Evolutionary conservation across 306 rosid genomes (phyloP), one percentile per base, ranked within the genome.

Genomic region (Pterocarpus santalinus): DNA sequence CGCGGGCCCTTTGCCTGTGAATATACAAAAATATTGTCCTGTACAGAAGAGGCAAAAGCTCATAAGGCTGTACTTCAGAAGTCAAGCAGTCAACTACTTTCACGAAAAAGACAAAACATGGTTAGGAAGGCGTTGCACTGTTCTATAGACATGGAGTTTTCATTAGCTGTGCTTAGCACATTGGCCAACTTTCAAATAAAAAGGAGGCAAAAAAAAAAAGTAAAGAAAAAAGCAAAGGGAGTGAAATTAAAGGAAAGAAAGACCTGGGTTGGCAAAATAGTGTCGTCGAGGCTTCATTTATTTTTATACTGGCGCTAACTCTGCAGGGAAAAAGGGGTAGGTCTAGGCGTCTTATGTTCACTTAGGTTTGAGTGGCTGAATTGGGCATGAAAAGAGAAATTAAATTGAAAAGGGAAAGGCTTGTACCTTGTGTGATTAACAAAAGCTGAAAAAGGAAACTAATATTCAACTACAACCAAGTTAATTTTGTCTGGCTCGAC

Each of bases 141-240:
- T 78, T 82, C 82, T 63, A 14, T 62, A 65, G 88, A 53, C 2
- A n/a, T 44, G 58, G 64, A 35, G 73, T 66, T 77, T 73, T 81
- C 73, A 38, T 56, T 64, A 60, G n/a, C 57, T 72, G 15, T 32
- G 82, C 63, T 0, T 44, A 30, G 65, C 65, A 78, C 33, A 65
- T 53, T 63, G 36, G 76, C 65, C 56, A 43, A 58, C 57, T 5
- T 2, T 35, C 61, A 53, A 60, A 61, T 13, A 3, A 53, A 56
- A 34, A 14, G n/a, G 12, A 16, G 1, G 2, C 9, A 44, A 44
- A 22, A 5, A 46, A 49, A 16, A 15, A 4, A 10, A 28, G 3
- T 38, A 22, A n/a, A 44, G 12, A 1, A 49, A 0, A 49, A 8
- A 43, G 41, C 5, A 43, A 43, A 43, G 49, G 2, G 49, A 5